These are phyloP conservation scores for Baorangia bicolor DNA, from an alignment of 768 basidiomycete genomes.

Conservation along the genomic window DNA sequence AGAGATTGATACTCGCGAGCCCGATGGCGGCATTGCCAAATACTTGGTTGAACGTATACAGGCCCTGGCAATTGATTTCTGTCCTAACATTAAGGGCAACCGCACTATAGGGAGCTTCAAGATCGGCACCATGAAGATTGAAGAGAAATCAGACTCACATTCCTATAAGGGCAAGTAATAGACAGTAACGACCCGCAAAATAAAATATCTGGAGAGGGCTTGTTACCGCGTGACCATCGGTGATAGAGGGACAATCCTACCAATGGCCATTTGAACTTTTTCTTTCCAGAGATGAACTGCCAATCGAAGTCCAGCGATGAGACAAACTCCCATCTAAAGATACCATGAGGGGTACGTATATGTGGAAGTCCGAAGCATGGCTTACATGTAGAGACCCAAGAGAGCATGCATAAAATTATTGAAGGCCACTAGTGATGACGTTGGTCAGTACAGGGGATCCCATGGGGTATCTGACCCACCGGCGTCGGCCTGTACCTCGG, in stretches of 20 bases:
- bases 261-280: conserved; percentile 66
- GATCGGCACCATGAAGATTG: not conserved
- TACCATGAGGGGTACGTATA: conserved; percentile 4
- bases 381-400: conserved; percentile 60
- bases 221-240: not conserved
- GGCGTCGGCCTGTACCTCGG: conserved; percentile 47
- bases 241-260: conserved; percentile 31
- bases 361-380: conserved; percentile 6
- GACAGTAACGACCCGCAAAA: conserved; percentile 64
- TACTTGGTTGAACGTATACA: conserved; percentile 68
- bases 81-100: conserved; percentile 58
- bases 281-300: conserved; percentile 55
- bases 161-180: conserved; percentile 64
- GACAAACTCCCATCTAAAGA: conserved; percentile 62
- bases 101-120: conserved; percentile 35
- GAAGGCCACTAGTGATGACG: conserved; percentile 27
- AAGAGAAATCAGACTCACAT: conserved; percentile 46
- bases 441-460: conserved; percentile 6
- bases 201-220: conserved; percentile 52
- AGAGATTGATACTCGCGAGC: conserved; percentile 69
- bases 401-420: conserved; percentile 59
- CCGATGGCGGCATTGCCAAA: conserved; percentile 68
- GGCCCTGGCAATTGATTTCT: conserved; percentile 61
- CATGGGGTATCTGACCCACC: conserved; percentile 31
- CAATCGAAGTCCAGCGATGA: conserved; percentile 65